A percentile compares a stretch with the other conserved stretches of the same genome.
These are phyloP conservation scores for Mycena floridula DNA, from an alignment of 768 basidiomycete species.

Conservation along the genomic window DNA sequence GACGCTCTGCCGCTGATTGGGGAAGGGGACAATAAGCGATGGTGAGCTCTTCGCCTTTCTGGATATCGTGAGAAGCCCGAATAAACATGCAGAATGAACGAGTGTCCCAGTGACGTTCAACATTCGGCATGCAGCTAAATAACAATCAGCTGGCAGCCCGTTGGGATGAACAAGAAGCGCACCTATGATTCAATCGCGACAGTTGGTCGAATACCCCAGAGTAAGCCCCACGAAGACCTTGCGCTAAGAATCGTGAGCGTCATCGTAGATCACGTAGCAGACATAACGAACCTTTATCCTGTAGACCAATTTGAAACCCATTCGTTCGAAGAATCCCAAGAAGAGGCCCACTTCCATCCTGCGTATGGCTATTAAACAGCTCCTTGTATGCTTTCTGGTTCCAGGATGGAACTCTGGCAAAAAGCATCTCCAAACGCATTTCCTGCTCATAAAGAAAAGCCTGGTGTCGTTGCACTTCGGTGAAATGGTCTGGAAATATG, in stretches of 20 bases:
- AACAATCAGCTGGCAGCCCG: background rate
- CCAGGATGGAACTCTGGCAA: constrained; percentile 19
- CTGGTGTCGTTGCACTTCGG: background rate
- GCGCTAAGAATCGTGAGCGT: background rate
- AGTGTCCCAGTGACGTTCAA: constrained; percentile 1
- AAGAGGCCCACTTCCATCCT: constrained; percentile 28
- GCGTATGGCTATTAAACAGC: constrained; percentile 22
- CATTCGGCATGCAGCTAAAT: constrained; percentile 25
- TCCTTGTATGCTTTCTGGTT: constrained; percentile 21
- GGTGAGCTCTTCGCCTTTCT: background rate
- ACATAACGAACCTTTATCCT: constrained; percentile 12
- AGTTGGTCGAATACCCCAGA: constrained; percentile 20
- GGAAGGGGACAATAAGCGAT: background rate
- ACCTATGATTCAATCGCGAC: constrained; percentile 35
- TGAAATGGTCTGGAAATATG: background rate
- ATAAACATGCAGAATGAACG: background rate
- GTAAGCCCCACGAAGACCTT: constrained; percentile 10
- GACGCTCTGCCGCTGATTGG: background rate
- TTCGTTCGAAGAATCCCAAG: constrained; percentile 29
- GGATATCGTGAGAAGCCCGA: background rate
- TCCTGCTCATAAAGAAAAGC: constrained; percentile 14
- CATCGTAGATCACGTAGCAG: constrained; percentile 4
- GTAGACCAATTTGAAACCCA: constrained; percentile 17
- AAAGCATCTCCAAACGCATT: constrained; percentile 10
- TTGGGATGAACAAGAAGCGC: background rate